These are phyloP conservation scores for Wallacemonas sp. DNA, from an alignment of 208 protist species.

Conservation along the genomic window DNA sequence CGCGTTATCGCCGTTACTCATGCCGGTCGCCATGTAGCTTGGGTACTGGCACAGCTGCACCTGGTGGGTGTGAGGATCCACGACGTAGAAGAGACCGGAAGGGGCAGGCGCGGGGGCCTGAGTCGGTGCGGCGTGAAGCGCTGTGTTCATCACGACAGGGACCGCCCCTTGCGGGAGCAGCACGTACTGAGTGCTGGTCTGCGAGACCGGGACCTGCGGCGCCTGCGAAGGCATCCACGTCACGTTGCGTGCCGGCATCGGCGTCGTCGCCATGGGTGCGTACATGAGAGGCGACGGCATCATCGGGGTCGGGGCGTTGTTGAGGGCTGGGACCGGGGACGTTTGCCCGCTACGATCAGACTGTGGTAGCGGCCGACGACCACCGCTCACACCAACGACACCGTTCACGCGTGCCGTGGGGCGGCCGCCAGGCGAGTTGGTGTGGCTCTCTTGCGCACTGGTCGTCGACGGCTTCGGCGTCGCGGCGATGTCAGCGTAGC, in stretches of 20 bases:
- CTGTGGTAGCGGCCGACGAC: background rate
- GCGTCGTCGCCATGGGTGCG: background rate
- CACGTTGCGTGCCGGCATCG: background rate
- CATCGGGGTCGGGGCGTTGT: background rate
- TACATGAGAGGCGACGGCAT: slow-evolving; percentile 1
- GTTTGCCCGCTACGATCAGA: background rate
- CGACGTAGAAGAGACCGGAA: background rate
- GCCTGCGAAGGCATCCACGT: background rate
- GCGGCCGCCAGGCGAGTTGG: slow-evolving; percentile 7
- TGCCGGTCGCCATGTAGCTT: background rate
- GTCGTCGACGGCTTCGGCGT: slow-evolving; percentile 42
- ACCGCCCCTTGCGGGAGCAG: background rate
- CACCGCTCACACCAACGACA: background rate
- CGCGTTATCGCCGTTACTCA: background rate
- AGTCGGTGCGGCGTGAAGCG: background rate
- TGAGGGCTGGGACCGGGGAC: background rate
- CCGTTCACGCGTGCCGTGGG: background rate
- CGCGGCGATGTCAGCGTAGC: slow-evolving; percentile 51
- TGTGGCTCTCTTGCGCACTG: slow-evolving; percentile 13
- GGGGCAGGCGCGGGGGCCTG: background rate
- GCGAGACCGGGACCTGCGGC: background rate
- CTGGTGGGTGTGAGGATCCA: slow-evolving; percentile 3
- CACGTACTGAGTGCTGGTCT: background rate
- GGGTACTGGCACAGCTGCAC: slow-evolving; percentile 11
- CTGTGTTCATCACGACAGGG: background rate